Evolutionary conservation across 306 rosid genomes (phyloP).

Genomic region (Prinsepia uniflora): DNA sequence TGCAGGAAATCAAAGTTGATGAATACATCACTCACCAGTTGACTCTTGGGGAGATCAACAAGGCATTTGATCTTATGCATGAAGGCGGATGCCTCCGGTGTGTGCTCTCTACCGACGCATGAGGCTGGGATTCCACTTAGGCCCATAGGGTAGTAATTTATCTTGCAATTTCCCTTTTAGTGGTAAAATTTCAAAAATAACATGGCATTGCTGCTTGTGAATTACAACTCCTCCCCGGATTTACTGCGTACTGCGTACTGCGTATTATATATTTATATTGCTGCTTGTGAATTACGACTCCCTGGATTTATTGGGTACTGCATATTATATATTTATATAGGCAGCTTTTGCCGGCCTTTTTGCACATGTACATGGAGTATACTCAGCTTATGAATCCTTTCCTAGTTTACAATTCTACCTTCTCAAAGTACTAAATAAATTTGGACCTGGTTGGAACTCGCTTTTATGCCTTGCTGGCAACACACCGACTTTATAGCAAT

Average conservation of each 20-base stretch:
- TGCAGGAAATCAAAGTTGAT: conserved; percentile 94
- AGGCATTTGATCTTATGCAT: conserved; percentile 87
- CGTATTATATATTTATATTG: no score
- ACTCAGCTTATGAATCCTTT: not conserved
- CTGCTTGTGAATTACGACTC: no score
- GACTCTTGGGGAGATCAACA: conserved; percentile 74
- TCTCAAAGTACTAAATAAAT: not conserved
- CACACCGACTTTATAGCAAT: not conserved
- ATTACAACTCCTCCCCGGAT: no score
- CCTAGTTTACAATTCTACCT: not conserved
- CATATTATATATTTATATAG: not conserved
- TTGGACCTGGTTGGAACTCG: not conserved
- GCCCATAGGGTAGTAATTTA: conserved; percentile 10
- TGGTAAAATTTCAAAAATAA: conserved; percentile 8
- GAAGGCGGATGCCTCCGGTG: conserved; percentile 93
- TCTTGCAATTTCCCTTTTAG: conserved; percentile 3
- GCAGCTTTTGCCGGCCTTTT: not conserved
- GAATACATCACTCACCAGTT: conserved; percentile 86
- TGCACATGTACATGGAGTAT: not conserved
- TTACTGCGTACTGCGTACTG: no score
- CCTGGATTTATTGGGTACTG: not conserved
- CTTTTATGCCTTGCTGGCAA: no score
- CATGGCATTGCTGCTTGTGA: not conserved
- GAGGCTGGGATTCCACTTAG: conserved; percentile 38
- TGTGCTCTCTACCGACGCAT: conserved; percentile 67